Evolutionary conservation across 1,139 yeast species (phyloP).

Genomic region (Diutina neorugosa): DNA sequence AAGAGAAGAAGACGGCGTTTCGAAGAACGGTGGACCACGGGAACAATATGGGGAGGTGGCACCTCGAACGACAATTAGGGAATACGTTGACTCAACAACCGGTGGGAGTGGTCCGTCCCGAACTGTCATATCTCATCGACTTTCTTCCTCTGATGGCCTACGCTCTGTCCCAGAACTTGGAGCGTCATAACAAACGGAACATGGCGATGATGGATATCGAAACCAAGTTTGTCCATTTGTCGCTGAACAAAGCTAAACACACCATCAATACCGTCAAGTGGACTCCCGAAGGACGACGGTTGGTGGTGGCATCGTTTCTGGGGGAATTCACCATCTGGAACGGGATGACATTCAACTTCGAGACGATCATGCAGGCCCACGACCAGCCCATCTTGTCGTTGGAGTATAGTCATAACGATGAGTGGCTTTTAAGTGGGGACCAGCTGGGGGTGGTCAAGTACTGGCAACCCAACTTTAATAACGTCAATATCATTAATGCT

Average conservation of each 20-base stretch:
- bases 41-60: conserved; percentile 67
- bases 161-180: conserved; percentile 13
- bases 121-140: conserved; percentile 61
- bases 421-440: conserved; percentile 90
- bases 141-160: conserved; percentile 64
- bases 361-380: conserved; percentile 97
- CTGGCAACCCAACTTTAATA: conserved; percentile 97
- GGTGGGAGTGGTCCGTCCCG: conserved; percentile 60
- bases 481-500: conserved; percentile 75
- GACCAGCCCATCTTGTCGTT: conserved; percentile 77
- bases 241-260: conserved; percentile 85
- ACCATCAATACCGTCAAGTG: conserved; percentile 84
- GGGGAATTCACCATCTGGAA: conserved; percentile 98
- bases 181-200: conserved; percentile 14
- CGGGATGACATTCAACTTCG: conserved; percentile 90
- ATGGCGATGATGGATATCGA: conserved; percentile 48
- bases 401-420: conserved; percentile 81
- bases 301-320: conserved; percentile 80
- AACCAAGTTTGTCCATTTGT: conserved; percentile 79
- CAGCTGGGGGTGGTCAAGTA: conserved; percentile 84
- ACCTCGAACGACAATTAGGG: conserved; percentile 48
- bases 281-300: conserved; percentile 94
- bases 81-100: conserved; percentile 28
- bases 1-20: conserved; percentile 1
- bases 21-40: conserved; percentile 38